Evolutionary conservation across 495 filamentous ascomycete species (phyloP), one percentile per base, ranked within the genome.

Genomic region (Aspergillus carlsbadensis): DNA sequence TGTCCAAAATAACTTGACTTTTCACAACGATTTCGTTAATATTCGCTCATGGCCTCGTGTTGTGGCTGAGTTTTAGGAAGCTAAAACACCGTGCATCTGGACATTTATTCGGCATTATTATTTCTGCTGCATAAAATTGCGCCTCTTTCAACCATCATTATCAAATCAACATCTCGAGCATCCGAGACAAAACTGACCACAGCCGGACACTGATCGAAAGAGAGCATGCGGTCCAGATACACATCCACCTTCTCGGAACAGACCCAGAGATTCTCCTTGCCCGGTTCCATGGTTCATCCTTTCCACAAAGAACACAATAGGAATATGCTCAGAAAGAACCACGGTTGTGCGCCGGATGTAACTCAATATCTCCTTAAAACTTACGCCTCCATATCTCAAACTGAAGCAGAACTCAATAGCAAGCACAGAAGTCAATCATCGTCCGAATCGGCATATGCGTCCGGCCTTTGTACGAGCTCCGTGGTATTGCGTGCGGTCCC

Each of bases 381-480:
- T 52, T 36, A 42, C 41, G 49, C 29, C 49, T 40, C 49, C 47
- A 50, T 35, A 2, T 22, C 35, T 35, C 20, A 15, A 39, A 50
- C 10, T 50, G 20, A 36, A 17, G 47, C 20, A 39, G 5, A 15
- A 13, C 14, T 33, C 15, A 37, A 33, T 15, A 18, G 26, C n/a
- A 11, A n/a, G 10, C 33, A 34, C 34, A 39, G 15, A 24, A 24
- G 10, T 50, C 18, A 46, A 54, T 39, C 41, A 46, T 22, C 20
- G n/a, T 24, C 54, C 45, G 18, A 1, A 50, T 50, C 43, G 50
- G 45, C 49, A 50, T 50, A 50, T 57, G 45, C 54, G 22, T 57
- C 45, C 54, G 54, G 15, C 26, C 17, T 43, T 8, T 50, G 54
- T 57, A 50, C 54, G 54, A 35, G 24, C 14, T 47, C 44, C 10